A percentile compares a stretch with the other conserved stretches of the same genome.
These are phyloP conservation scores for Solanum hybrid DNA, from an alignment of 305 asterid genomes.

Conservation along the genomic window DNA sequence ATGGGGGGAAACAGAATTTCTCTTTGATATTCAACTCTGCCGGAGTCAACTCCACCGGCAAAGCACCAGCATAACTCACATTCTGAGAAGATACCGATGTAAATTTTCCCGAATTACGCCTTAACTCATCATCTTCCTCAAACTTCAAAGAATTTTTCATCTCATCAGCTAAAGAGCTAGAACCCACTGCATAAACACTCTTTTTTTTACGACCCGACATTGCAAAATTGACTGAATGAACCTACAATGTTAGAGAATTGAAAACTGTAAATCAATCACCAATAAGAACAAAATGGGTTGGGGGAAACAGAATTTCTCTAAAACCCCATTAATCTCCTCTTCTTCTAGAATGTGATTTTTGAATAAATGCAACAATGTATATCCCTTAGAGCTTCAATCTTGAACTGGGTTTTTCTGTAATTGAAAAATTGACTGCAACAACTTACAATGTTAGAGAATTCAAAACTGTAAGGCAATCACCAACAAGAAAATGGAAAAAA, in stretches of 20 bases:
- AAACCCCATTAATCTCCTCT: not conserved
- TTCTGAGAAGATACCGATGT: conserved; percentile 55
- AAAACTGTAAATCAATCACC: too few species aligned
- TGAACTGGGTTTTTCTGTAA: not conserved
- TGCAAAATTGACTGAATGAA: not conserved
- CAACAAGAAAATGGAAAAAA: not conserved
- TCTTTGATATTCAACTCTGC: too few species aligned
- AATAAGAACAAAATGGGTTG: not conserved
- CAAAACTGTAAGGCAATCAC: too few species aligned
- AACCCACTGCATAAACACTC: conserved; percentile 7
- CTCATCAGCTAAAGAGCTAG: conserved; percentile 36
- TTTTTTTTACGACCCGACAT: not conserved
- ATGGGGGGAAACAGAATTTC: too few species aligned
- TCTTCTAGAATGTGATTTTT: not conserved
- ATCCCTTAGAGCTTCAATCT: not conserved
- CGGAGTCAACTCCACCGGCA: conserved; percentile 16
- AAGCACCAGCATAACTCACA: not conserved
- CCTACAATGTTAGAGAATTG: not conserved
- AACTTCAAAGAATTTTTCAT: conserved; percentile 18
- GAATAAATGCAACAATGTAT: not conserved
- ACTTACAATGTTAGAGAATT: not conserved
- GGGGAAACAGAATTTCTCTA: not conserved
- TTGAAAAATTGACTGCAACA: not conserved
- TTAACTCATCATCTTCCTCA: too few species aligned
- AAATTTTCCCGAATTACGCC: not conserved